phyloP scores from a whole-genome alignment of 768 basidiomycete species.

The Boletales sp. region DNA sequence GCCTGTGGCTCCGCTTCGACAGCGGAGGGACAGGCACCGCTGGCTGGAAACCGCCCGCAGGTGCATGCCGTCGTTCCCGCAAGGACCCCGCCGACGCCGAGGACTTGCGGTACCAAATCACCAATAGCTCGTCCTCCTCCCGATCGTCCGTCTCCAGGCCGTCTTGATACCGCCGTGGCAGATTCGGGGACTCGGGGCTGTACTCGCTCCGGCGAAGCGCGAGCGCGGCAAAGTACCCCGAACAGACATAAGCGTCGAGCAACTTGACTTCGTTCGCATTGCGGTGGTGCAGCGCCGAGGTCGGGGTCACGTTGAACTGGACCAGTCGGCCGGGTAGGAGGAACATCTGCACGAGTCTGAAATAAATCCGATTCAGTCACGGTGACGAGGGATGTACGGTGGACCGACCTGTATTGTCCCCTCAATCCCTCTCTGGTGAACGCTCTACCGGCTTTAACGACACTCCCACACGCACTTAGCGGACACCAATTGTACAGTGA shows the following conservation, averaged over 20 bases:
- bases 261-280: slow-evolving; percentile 56
- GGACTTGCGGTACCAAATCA: slow-evolving; percentile 64
- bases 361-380: neutral
- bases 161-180: slow-evolving; percentile 81
- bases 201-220: slow-evolving; percentile 64
- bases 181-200: slow-evolving; percentile 44
- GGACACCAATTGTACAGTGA: slow-evolving; percentile 87
- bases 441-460: slow-evolving; percentile 68
- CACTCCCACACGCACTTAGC: slow-evolving; percentile 71
- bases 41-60: slow-evolving; percentile 13
- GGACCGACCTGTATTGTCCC: slow-evolving; percentile 74
- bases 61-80: slow-evolving; percentile 16
- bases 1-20: slow-evolving; percentile 51
- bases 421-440: slow-evolving; percentile 67
- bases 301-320: slow-evolving; percentile 61
- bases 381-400: neutral
- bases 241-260: slow-evolving; percentile 76
- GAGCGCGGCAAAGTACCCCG: slow-evolving; percentile 78
- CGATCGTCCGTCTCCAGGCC: slow-evolving; percentile 85
- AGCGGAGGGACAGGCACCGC: slow-evolving; percentile 42
- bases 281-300: slow-evolving; percentile 53
- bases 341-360: slow-evolving; percentile 66
- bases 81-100: slow-evolving; percentile 1
- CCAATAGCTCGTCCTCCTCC: slow-evolving; percentile 85
- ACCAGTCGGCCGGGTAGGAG: slow-evolving; percentile 74